phyloP scores from a whole-genome alignment of 495 filamentous ascomycete genomes.

The Hyaloscypha finlandica region DNA sequence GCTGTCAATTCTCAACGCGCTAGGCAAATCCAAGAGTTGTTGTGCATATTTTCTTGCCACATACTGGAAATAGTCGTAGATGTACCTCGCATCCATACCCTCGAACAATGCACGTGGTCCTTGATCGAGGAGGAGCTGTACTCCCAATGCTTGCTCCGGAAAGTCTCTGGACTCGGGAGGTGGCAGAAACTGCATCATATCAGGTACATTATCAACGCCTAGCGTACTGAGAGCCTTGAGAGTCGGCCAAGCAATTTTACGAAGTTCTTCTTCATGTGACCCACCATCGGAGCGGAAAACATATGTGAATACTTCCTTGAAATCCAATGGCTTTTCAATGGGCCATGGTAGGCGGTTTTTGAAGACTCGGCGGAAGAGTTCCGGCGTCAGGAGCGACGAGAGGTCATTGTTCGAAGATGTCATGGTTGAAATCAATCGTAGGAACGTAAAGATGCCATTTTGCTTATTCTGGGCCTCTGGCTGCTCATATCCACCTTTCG shows the following conservation, averaged over 20 bases:
- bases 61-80: neutral
- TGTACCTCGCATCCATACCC: neutral
- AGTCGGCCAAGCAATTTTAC: neutral
- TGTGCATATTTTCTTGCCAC: neutral
- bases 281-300: neutral
- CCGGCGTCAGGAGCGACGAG: neutral
- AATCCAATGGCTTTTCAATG: neutral
- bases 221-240: neutral
- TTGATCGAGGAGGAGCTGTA: neutral
- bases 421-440: neutral
- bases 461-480: neutral
- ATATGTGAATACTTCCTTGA: neutral
- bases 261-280: neutral
- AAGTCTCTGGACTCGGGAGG: neutral
- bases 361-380: neutral
- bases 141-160: neutral
- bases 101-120: neutral
- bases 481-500: neutral
- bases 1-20: neutral
- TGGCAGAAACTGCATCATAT: neutral
- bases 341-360: neutral
- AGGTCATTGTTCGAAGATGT: neutral
- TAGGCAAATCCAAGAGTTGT: neutral
- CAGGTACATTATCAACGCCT: neutral
- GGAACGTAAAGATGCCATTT: neutral